Evolutionary conservation across 2,329 filamentous ascomycete species (phyloP), one percentile per base, ranked within the genome.

Genomic region (Cytospora leucostoma): DNA sequence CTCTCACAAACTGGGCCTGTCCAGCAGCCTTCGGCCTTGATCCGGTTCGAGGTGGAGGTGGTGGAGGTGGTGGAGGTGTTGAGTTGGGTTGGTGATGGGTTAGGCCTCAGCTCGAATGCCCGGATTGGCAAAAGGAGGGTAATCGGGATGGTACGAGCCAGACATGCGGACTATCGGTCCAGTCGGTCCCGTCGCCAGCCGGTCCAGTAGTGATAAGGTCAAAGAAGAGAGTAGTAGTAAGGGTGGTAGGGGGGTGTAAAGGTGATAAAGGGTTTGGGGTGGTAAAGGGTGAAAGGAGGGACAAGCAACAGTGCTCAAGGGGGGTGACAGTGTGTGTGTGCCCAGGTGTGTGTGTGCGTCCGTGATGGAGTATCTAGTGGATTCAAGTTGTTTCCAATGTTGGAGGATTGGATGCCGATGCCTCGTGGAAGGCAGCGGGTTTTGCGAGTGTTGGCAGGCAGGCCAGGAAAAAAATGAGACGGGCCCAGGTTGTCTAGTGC

Each of bases 161-260:
- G 64, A 66, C 64, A 66, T 66, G 54, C 54, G 61, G 59, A 61
- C 40, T 61, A 57, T 50, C 64, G 56, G 61, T 61, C 38, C 51
- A 54, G 54, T 64, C 50, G 64, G 64, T 66, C 64, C 64, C 64
- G 64, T 61, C 57, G 61, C 61, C 64, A 66, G 64, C 64, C 64
- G 64, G 64, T 66, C 61, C 63, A 65, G 51, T 61, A 32, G 27
- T 37, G 44, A 40, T 8, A 21, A 49, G 27, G 27, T 55, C 47
- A 38, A 27, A 49, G n/a, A 54, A 40, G 59, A 55, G 2, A 27
- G 27, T 27, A 3, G 27, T 27, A 27, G 27, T 27, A 27, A 27
- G 27, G 27, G 52, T 52, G 19, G 32, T 55, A 61, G 54, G 40
- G 52, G 53, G 51, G 55, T 38, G 53, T 40, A 49, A 33, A 62